These are phyloP conservation scores for Pleoardoris graminearum DNA, from an alignment of 2,329 filamentous ascomycete genomes.

Conservation along the genomic window DNA sequence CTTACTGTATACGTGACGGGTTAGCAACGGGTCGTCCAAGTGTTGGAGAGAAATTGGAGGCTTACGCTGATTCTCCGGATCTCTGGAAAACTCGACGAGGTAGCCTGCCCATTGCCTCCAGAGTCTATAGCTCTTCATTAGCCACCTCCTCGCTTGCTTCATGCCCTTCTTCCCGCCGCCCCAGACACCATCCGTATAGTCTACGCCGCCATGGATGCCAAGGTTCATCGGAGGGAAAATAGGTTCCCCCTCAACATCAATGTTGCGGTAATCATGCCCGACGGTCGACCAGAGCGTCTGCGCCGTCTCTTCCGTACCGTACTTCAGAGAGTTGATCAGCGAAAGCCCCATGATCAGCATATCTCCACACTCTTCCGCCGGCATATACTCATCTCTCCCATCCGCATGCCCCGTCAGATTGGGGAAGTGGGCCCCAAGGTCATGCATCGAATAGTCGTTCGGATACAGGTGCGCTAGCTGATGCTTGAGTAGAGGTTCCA, in stretches of 20 bases:
- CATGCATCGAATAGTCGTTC: conserved; percentile 79
- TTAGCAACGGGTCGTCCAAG: not conserved
- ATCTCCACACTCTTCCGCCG: conserved; percentile 77
- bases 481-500: conserved; percentile 81
- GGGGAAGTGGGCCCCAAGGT: conserved; percentile 72
- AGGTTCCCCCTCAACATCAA: conserved; percentile 32
- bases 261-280: conserved; percentile 34
- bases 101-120: conserved; percentile 81
- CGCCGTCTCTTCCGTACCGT: conserved; percentile 59
- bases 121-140: conserved; percentile 69
- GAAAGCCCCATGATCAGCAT: conserved; percentile 84
- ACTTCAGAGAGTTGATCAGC: conserved; percentile 72
- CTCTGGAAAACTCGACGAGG: conserved; percentile 72
- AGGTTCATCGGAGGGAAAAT: conserved; percentile 56
- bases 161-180: conserved; percentile 58
- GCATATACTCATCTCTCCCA: conserved; percentile 74
- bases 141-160: conserved; percentile 65
- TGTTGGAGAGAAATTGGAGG: not conserved
- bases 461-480: conserved; percentile 82
- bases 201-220: conserved; percentile 55
- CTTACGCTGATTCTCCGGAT: conserved; percentile 71
- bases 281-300: conserved; percentile 62
- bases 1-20: conserved; percentile 56
- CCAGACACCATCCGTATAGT: conserved; percentile 65
- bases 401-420: conserved; percentile 75